Conservation (phyloP, 1,284 basidiomycete species). For the Marasmius sp. region DNA sequence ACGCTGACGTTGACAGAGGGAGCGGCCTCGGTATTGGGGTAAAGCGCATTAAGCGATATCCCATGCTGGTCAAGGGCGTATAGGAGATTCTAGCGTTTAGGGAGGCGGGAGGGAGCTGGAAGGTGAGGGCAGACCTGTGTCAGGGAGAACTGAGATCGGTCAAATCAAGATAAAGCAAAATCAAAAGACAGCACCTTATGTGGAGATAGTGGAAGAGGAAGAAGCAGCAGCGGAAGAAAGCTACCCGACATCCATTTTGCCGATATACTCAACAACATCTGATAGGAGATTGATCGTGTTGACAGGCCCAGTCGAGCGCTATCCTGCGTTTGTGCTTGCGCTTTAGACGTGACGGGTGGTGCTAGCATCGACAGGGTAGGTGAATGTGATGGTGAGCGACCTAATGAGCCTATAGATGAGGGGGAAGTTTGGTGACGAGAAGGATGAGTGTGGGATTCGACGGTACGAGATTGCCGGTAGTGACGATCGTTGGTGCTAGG, state of each 20-base stretch:
- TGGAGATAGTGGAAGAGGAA: no score
- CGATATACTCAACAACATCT: slow-evolving; percentile 36
- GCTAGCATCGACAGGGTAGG: slow-evolving; percentile 29
- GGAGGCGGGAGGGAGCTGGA: slow-evolving; percentile 80
- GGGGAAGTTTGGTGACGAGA: slow-evolving; percentile 9
- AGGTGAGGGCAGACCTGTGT: slow-evolving; percentile 77
- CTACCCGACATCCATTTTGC: slow-evolving; percentile 39
- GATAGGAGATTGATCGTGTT: slow-evolving; percentile 29
- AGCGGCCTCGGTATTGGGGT: slow-evolving; percentile 55
- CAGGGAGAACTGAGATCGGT: no score
- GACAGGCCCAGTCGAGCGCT: slow-evolving; percentile 7
- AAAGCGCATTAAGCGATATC: slow-evolving; percentile 88
- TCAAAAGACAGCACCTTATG: no score
- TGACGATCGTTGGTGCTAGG: slow-evolving; percentile 3
- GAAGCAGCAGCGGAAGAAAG: slow-evolving; percentile 18
- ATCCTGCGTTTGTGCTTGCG: no score
- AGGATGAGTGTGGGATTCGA: slow-evolving; percentile 3
- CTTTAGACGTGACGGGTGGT: slow-evolving; percentile 18
- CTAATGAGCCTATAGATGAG: slow-evolving; percentile 15
- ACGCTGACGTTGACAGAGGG: slow-evolving; percentile 15
- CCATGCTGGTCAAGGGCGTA: slow-evolving; percentile 97
- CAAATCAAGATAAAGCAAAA: no score
- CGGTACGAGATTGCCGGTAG: background rate
- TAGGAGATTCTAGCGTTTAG: slow-evolving; percentile 81
- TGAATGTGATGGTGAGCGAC: slow-evolving; percentile 19